Conservation (phyloP, 768 basidiomycete genomes). For the Roridomyces roridus region DNA sequence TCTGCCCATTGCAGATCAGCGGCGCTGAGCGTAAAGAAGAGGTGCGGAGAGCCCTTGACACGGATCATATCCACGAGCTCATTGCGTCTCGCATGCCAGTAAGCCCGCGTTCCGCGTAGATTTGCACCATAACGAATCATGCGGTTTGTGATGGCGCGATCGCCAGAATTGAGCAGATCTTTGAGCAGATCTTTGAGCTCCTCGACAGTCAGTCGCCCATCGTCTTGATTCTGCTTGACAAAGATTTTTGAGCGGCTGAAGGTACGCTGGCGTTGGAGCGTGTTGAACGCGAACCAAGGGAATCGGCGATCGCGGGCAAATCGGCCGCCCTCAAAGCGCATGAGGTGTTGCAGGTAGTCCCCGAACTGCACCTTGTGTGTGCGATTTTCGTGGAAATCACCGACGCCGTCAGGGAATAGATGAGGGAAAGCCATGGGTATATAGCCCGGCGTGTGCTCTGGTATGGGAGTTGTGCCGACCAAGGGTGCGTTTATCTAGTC, state of each 20-base stretch:
- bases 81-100: conserved; percentile 11
- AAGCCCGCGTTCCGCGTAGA: conserved; percentile 15
- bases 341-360: conserved; percentile 9
- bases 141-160: background rate
- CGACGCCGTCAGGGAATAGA: conserved; percentile 18
- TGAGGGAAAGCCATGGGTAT: conserved; percentile 15
- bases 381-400: conserved; percentile 9
- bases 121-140: conserved; percentile 16
- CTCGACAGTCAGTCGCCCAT: conserved; percentile 3
- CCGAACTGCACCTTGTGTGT: conserved; percentile 4
- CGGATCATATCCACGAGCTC: conserved; percentile 8
- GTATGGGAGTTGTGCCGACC: background rate
- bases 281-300: conserved; percentile 23
- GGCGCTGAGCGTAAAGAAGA: conserved; percentile 20
- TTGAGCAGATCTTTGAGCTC: conserved; percentile 4
- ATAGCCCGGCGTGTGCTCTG: conserved; percentile 17
- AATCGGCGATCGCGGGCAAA: conserved; percentile 19
- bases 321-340: conserved; percentile 15
- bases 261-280: conserved; percentile 13
- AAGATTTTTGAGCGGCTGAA: conserved; percentile 8
- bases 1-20: conserved; percentile 16
- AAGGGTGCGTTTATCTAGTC: too few relatives aligned
- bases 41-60: conserved; percentile 6
- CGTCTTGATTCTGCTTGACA: conserved; percentile 11
- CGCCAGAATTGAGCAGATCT: conserved; percentile 6